Evolutionary conservation across 2,329 filamentous ascomycete species (phyloP).

Genomic region (Coniochaeta prunicola): DNA sequence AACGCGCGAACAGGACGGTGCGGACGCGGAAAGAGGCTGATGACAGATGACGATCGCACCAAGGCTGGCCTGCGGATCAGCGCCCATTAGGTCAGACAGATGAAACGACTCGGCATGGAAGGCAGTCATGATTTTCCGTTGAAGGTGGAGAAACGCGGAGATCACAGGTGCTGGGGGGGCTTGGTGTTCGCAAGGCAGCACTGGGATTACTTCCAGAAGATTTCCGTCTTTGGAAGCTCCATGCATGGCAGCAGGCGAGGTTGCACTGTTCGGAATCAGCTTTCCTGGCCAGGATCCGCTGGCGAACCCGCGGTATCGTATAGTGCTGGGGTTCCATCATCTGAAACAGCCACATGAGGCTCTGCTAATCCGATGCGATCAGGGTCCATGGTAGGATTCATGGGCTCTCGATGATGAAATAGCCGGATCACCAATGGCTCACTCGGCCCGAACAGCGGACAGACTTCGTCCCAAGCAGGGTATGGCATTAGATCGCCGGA

Average conservation of each 20-base stretch:
- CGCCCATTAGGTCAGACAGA: neutral
- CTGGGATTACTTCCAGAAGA: neutral
- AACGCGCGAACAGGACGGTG: too few relatives aligned
- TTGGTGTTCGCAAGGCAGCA: neutral
- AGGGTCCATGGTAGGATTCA: neutral
- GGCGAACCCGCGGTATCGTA: neutral
- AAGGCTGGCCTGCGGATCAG: neutral
- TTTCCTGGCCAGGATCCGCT: neutral
- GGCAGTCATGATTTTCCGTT: neutral
- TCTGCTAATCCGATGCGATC: neutral
- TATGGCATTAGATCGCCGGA: neutral
- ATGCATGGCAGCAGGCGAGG: neutral
- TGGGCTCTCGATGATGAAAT: neutral
- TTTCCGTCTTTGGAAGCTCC: neutral
- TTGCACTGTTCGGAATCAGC: neutral
- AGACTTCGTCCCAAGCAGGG: neutral
- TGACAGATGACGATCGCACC: neutral
- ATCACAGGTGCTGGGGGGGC: neutral
- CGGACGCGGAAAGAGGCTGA: neutral
- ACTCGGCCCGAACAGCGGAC: neutral
- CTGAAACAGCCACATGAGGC: neutral
- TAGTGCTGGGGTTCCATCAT: neutral
- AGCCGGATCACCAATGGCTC: neutral
- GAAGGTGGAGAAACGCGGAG: neutral
- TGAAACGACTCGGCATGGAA: neutral